phyloP scores from a whole-genome alignment of 1,284 basidiomycete genomes.

The Lentinus polychrous region DNA sequence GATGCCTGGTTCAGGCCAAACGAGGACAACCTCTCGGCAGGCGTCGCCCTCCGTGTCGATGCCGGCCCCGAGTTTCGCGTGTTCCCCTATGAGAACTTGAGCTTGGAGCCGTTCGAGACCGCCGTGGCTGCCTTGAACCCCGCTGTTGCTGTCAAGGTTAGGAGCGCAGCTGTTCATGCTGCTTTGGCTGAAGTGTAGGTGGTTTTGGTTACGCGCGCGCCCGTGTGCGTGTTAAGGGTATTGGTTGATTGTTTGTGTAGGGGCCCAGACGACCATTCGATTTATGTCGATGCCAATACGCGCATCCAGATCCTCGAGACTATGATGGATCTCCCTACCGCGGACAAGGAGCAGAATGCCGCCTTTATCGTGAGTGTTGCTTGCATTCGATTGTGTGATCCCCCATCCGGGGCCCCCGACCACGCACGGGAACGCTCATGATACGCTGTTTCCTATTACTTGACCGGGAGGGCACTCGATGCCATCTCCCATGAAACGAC shows the following conservation, averaged over 20 bases:
- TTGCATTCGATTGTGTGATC: too few relatives aligned
- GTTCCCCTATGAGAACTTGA: conserved; percentile 66
- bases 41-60: conserved; percentile 59
- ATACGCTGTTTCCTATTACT: conserved; percentile 1
- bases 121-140: conserved; percentile 72
- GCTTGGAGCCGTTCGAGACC: conserved; percentile 63
- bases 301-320: conserved; percentile 67
- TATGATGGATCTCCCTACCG: conserved; percentile 63
- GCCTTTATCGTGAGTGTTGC: conserved; percentile 65
- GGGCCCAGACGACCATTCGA: conserved; percentile 42
- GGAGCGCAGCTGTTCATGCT: conserved; percentile 73
- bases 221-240: too few relatives aligned
- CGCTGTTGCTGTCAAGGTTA: conserved; percentile 75
- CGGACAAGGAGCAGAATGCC: conserved; percentile 79
- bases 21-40: conserved; percentile 44
- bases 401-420: too few relatives aligned
- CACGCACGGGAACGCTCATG: not conserved
- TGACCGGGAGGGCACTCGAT: not conserved
- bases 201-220: too few relatives aligned
- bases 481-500: not conserved
- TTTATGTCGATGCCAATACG: conserved; percentile 64
- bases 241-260: conserved; percentile 22
- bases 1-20: conserved; percentile 53
- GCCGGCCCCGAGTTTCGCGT: conserved; percentile 53
- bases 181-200: conserved; percentile 68